These are phyloP conservation scores for Artemisia tridentata DNA, from an alignment of 129 eudicot species.

Conservation along the genomic window DNA sequence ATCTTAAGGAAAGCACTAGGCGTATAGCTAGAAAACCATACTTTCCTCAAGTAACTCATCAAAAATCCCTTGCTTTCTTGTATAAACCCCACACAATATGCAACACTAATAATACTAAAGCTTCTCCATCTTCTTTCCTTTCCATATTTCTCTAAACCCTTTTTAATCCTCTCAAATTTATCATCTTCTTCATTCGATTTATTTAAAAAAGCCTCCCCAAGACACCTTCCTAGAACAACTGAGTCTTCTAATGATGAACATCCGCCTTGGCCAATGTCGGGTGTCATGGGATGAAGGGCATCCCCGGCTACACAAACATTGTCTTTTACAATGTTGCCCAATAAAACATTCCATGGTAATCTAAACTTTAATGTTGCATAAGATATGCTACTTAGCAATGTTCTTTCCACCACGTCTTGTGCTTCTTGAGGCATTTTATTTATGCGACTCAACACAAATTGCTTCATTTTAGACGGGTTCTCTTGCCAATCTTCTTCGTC, in stretches of 20 bases:
- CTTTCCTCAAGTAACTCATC: conserved; percentile 53
- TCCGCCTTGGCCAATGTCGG: conserved; percentile 75
- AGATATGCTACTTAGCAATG: conserved; percentile 36
- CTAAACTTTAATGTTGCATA: conserved; percentile 42
- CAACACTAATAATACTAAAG: conserved; percentile 48
- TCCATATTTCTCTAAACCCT: conserved; percentile 53
- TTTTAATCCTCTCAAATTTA: conserved; percentile 34
- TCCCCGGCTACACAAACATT: conserved; percentile 67
- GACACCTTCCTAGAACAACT: conserved; percentile 49
- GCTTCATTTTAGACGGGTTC: conserved; percentile 54
- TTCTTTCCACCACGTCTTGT: conserved; percentile 41
- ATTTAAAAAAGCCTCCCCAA: conserved; percentile 44
- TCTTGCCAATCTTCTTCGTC: conserved; percentile 39
- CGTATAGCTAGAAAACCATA: conserved; percentile 48
- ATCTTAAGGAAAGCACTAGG: conserved; percentile 32
- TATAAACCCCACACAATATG: conserved; percentile 53
- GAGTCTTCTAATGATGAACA: conserved; percentile 67
- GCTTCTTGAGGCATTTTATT: conserved; percentile 33
- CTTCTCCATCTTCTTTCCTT: conserved; percentile 76
- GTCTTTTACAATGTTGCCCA: conserved; percentile 40
- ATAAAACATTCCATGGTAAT: conserved; percentile 49
- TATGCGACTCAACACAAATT: conserved; percentile 43
- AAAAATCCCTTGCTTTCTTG: conserved; percentile 53
- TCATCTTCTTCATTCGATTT: conserved; percentile 18
- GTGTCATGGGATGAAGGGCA: conserved; percentile 84